Evolutionary conservation across 805 yeast species (phyloP).

Genomic region (Spathaspora gorwiae): DNA sequence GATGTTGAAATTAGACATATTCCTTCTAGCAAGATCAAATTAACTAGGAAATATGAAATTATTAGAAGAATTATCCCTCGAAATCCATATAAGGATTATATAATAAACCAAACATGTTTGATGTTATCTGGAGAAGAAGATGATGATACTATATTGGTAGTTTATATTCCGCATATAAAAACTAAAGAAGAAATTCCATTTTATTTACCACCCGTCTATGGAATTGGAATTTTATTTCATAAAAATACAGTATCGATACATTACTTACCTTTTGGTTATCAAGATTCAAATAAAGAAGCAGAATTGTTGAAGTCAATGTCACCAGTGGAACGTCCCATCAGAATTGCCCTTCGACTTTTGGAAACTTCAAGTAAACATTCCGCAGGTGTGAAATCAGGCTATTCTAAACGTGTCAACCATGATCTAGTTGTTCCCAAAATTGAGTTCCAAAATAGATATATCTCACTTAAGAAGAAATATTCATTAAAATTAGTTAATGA

Average conservation of each 20-base stretch:
- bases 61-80: conserved; percentile 90
- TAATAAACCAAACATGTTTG: conserved; percentile 81
- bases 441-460: conserved; percentile 77
- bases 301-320: conserved; percentile 27
- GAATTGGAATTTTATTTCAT: conserved; percentile 64
- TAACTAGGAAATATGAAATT: conserved; percentile 41
- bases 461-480: conserved; percentile 74
- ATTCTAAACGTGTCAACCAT: conserved; percentile 82
- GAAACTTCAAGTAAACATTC: conserved; percentile 84
- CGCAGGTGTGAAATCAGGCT: conserved; percentile 76
- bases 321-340: conserved; percentile 56
- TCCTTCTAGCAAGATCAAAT: conserved; percentile 16
- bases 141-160: conserved; percentile 48
- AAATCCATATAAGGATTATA: conserved; percentile 79
- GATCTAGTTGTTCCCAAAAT: conserved; percentile 81
- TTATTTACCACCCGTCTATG: conserved; percentile 81
- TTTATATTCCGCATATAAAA: conserved; percentile 74
- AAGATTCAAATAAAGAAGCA: conserved; percentile 4
- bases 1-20: conserved; percentile 28
- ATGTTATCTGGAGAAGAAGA: conserved; percentile 31
- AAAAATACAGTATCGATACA: conserved; percentile 58
- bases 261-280: conserved; percentile 56
- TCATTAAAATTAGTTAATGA: conserved; percentile 67
- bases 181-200: conserved; percentile 65
- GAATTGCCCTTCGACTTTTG: conserved; percentile 77